These are phyloP conservation scores for Boletus bicolor DNA, from an alignment of 768 basidiomycete species.

Conservation along the genomic window DNA sequence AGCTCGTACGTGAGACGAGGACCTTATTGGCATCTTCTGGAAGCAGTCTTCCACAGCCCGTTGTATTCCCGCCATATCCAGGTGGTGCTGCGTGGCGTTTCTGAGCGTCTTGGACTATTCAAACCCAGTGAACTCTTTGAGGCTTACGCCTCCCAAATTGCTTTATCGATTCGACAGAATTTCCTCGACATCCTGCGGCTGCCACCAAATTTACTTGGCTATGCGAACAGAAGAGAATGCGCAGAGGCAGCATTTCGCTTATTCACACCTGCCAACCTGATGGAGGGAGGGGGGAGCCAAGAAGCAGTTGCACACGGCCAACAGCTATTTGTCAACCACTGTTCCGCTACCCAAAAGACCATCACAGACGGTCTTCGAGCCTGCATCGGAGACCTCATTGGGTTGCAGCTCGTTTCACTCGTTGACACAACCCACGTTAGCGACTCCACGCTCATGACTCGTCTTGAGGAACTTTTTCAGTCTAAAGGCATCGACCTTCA, in stretches of 20 bases:
- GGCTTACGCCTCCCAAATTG: constrained; percentile 74
- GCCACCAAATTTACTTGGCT: constrained; percentile 76
- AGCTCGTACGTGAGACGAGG: constrained; percentile 75
- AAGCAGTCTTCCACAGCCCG: constrained; percentile 45
- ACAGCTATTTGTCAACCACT: constrained; percentile 56
- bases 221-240: constrained; percentile 58
- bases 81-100: constrained; percentile 57
- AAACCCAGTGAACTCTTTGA: constrained; percentile 65
- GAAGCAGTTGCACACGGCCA: constrained; percentile 37
- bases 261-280: constrained; percentile 66
- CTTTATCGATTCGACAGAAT: constrained; percentile 56
- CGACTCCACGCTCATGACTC: constrained; percentile 20
- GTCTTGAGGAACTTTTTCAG: constrained; percentile 37
- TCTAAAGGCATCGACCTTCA: constrained; percentile 30
- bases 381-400: constrained; percentile 71
- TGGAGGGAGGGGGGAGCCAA: constrained; percentile 35
- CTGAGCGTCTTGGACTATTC: constrained; percentile 63
- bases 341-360: constrained; percentile 53
- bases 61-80: constrained; percentile 35
- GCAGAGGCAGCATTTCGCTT: constrained; percentile 63
- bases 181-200: constrained; percentile 54
- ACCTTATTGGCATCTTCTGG: constrained; percentile 86
- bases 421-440: constrained; percentile 33
- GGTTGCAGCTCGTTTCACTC: constrained; percentile 51
- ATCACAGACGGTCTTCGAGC: constrained; percentile 49